Conservation (phyloP, 2,329 filamentous ascomycete genomes). For the Trichophaea hybrida region DNA sequence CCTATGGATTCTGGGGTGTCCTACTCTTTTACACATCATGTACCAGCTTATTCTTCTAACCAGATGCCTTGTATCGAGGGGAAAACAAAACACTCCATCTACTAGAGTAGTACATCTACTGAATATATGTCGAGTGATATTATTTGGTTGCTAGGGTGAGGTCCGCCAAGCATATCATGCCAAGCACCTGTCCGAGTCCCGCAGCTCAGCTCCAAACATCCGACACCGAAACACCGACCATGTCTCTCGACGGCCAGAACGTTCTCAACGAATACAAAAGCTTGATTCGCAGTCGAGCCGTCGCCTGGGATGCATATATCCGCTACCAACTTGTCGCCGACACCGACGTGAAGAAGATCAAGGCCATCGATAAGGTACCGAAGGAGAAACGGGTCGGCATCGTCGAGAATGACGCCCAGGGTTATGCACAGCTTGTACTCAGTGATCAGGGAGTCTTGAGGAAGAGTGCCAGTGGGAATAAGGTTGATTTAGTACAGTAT, state of each 20-base stretch:
- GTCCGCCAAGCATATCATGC: neutral
- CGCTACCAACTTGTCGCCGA: slow-evolving; percentile 88
- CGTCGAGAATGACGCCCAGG: slow-evolving; percentile 63
- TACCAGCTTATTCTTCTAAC: no score
- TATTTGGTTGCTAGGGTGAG: no score
- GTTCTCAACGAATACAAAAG: slow-evolving; percentile 82
- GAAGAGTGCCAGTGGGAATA: slow-evolving; percentile 37
- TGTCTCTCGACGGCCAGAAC: slow-evolving; percentile 84
- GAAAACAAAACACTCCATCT: no score
- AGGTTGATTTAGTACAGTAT: slow-evolving; percentile 85
- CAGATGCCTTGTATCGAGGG: no score
- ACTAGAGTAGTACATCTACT: no score
- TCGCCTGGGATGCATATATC: slow-evolving; percentile 95
- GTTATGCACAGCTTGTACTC: slow-evolving; percentile 67
- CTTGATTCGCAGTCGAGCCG: slow-evolving; percentile 90
- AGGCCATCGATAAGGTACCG: slow-evolving; percentile 88
- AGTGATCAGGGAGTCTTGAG: slow-evolving; percentile 41
- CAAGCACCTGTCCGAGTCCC: neutral
- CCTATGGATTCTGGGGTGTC: no score
- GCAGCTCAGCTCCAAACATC: neutral
- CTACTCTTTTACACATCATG: no score
- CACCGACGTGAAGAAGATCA: slow-evolving; percentile 86
- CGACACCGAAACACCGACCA: slow-evolving; percentile 31
- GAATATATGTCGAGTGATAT: no score
- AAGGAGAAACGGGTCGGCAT: slow-evolving; percentile 77